These are phyloP conservation scores for Melampsora americana DNA, from an alignment of 1,284 basidiomycete species.

Conservation along the genomic window DNA sequence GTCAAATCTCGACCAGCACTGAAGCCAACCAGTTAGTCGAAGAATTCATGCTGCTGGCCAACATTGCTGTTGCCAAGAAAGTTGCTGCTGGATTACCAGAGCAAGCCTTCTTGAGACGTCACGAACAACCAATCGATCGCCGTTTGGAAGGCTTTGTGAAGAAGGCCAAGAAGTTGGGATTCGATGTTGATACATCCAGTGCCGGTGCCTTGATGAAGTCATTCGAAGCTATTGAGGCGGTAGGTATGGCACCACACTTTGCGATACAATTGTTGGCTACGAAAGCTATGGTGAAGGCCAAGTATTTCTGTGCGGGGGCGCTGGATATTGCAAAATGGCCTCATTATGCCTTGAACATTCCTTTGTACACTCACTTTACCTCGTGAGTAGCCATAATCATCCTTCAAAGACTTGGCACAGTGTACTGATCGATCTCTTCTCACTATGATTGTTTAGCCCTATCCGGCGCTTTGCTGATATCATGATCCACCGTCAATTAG, in stretches of 20 bases:
- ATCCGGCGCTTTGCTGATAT: conserved; percentile 74
- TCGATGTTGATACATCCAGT: conserved; percentile 74
- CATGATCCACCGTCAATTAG: conserved; percentile 92
- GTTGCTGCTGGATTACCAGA: conserved; percentile 91
- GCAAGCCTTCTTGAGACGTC: conserved; percentile 86
- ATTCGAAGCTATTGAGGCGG: conserved; percentile 65
- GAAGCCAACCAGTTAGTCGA: conserved; percentile 81
- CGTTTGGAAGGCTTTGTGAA: conserved; percentile 73
- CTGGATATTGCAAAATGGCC: conserved; percentile 96
- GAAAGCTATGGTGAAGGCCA: conserved; percentile 85
- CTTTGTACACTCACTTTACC: conserved; percentile 96
- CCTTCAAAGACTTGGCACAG: not conserved
- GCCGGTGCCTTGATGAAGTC: conserved; percentile 79
- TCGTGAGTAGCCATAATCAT: conserved; percentile 44
- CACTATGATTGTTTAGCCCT: conserved; percentile 47
- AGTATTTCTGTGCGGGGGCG: conserved; percentile 99
- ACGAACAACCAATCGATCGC: conserved; percentile 86
- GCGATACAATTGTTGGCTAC: conserved; percentile 75
- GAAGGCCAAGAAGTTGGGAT: conserved; percentile 77
- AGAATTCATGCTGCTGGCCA: conserved; percentile 95
- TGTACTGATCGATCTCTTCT: conserved; percentile 34
- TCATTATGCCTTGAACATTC: conserved; percentile 85
- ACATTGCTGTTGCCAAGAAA: conserved; percentile 83
- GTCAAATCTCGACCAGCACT: conserved; percentile 63
- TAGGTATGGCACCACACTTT: conserved; percentile 65